phyloP scores from a whole-genome alignment of 768 basidiomycete species.

The Clitopilus passeckerianus region DNA sequence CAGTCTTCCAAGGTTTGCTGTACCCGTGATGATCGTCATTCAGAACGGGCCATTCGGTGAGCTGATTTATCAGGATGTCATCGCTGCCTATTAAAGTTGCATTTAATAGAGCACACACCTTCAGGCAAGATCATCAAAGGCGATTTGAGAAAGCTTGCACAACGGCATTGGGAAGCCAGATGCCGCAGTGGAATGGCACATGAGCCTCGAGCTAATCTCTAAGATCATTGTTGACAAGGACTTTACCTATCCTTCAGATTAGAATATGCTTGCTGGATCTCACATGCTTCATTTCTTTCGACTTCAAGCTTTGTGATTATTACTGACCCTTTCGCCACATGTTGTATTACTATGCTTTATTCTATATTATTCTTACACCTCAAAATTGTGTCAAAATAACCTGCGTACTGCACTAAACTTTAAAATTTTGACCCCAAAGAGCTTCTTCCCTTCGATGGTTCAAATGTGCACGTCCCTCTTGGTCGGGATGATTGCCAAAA shows the following conservation, averaged over 20 bases:
- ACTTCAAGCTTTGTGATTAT: not conserved
- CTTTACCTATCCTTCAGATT: not conserved
- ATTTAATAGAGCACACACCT: slow-evolving; percentile 43
- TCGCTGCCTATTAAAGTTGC: slow-evolving; percentile 2
- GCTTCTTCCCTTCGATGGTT: not conserved
- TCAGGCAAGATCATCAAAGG: slow-evolving; percentile 56
- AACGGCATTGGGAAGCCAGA: slow-evolving; percentile 36
- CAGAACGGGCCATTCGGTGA: slow-evolving; percentile 42
- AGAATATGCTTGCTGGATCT: not conserved
- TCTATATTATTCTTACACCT: no score
- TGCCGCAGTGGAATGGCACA: slow-evolving; percentile 22
- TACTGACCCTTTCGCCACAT: not conserved
- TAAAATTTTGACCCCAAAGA: no score
- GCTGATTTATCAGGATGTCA: slow-evolving; percentile 8
- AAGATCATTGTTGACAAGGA: slow-evolving; percentile 1
- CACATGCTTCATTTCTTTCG: not conserved
- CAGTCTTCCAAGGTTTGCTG: slow-evolving; percentile 48
- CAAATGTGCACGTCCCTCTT: not conserved
- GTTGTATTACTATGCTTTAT: not conserved
- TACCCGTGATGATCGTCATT: slow-evolving; percentile 56
- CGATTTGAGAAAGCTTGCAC: slow-evolving; percentile 41
- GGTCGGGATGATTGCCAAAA: no score
- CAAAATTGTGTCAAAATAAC: no score
- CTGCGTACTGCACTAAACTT: no score
- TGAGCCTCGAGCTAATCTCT: slow-evolving; percentile 33